Evolutionary conservation across 1,284 basidiomycete species (phyloP), one percentile per base, ranked within the genome.

Genomic region (Meripilus lineatus): DNA sequence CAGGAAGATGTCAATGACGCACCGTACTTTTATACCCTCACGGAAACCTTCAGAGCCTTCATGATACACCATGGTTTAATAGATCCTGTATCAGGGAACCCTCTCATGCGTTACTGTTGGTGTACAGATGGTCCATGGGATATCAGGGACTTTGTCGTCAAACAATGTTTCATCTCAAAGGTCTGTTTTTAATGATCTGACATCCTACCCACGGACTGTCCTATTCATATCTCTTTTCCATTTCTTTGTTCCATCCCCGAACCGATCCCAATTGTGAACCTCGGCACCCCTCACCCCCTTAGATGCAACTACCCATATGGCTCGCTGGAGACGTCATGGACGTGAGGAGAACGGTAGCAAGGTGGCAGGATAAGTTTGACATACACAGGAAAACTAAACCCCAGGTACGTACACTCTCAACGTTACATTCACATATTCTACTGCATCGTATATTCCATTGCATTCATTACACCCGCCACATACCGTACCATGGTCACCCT

Each of bases 101-200:
- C 72, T 5, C 67, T 81, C 40, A 63, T 74, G 46, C 77, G 74
- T 21, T 89, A 79, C 57, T 84, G 78, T 59, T 88, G 83, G 83
- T 86, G 82, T 62, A 82, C 75, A 38, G 88, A 90, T 58, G 87
- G 87, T 3, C 88, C 88, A 17, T 88, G 77, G 57, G 91, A 94
- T 59, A 65, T 94, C 37, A 76, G 87, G 40, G 86, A 93, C 66
- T 93, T 93, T 58, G 77, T 89, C 46, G 77, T 86, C 37, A 88
- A 94, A 63, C 86, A 91, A 59, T 89, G 83, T 60, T 92, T 88
- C 62, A 89, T 94, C 56, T 90, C 86, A 40, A 77, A 80, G 59
- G 84, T 82, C 47, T 53, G 71, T 64, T 48, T 46, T 52, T 15
- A 47, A 47, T 26, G 15, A 14, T 21, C 44, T 48, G 38, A 44